Base-by-base conservation (phyloP, 306 rosid species). In the Potentilla sterilis region DNA sequence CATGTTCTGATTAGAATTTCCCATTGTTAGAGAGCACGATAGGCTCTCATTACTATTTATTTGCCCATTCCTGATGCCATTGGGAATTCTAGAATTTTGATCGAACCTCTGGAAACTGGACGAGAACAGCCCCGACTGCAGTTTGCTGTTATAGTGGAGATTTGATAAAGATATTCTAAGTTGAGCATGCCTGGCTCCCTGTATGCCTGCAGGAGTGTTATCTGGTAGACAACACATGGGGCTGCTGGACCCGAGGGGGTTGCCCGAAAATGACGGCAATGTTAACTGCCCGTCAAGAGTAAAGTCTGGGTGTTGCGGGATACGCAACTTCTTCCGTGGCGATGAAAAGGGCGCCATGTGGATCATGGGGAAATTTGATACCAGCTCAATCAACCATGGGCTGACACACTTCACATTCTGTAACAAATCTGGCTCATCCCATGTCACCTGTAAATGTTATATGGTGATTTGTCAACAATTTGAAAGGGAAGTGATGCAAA, bases 131-230 rank as follows among this genome's bases (percentile, higher is more conserved):
- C 92, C 98, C 41, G 87, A 69, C 81, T 90, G 96, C 75, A 86
- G 84, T 84, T 87, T 91, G 78, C 75, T 83, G 84, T 82, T 80
- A 73, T 83, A 87, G 86, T 88, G 92, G 89, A 92, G 85, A 90
- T 90, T 91, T 73, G 92, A 84, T 19, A 90, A 82, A 87, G 98
- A 84, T 82, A 85, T 80, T 85, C 98, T 97, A 86, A 90, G 86
- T 87, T 88, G 99, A 89, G 99, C 86, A 89, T 95, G 99, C 99
- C 99, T 95, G 99, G 99, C 99, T 95, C 99, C 98, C 99, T 95
- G 99, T 88, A 95, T 95, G 96, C 99, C 92, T 92, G 92, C 92
- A 85, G 97, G 87, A 86, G 99, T 87, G 88, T 86, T 83, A 79
- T 90, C 91, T 28, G 92, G 82, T 75, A 85, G 82, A 92, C 85